Conservation (phyloP, 2,329 filamentous ascomycete genomes). For the Pseudonectria foliicola region DNA sequence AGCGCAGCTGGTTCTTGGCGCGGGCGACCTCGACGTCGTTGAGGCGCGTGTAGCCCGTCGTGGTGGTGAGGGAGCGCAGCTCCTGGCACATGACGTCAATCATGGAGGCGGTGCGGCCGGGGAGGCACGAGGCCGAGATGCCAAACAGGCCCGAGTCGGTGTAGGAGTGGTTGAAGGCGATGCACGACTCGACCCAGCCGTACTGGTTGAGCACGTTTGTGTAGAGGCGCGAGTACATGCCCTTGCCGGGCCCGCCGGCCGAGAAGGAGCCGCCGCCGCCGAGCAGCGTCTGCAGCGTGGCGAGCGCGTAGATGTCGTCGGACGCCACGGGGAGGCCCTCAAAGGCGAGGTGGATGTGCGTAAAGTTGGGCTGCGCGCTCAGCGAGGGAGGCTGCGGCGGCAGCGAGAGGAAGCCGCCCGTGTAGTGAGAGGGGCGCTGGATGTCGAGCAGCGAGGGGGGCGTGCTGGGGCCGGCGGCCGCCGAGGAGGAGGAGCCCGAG, state of each 20-base stretch:
- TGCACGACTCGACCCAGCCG: slow-evolving; percentile 92
- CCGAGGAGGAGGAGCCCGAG: slow-evolving; percentile 54
- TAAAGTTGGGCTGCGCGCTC: slow-evolving; percentile 64
- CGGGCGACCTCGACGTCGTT: slow-evolving; percentile 73
- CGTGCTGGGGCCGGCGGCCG: slow-evolving; percentile 48
- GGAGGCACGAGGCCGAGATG: slow-evolving; percentile 80
- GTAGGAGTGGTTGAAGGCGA: slow-evolving; percentile 97
- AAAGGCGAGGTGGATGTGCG: slow-evolving; percentile 92
- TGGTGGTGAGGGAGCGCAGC: slow-evolving; percentile 68
- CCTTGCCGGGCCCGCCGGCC: slow-evolving; percentile 92
- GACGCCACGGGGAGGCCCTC: slow-evolving; percentile 88
- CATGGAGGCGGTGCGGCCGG: slow-evolving; percentile 72
- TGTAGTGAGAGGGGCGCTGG: slow-evolving; percentile 68
- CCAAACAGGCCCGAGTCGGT: slow-evolving; percentile 93
- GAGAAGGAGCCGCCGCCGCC: slow-evolving; percentile 96
- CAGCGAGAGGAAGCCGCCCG: slow-evolving; percentile 84
- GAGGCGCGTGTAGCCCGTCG: slow-evolving; percentile 66
- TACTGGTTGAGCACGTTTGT: slow-evolving; percentile 97
- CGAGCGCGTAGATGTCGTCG: slow-evolving; percentile 91
- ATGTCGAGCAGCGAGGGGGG: slow-evolving; percentile 48
- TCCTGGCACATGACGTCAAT: slow-evolving; percentile 94
- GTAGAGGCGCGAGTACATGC: slow-evolving; percentile 97
- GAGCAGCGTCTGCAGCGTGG: slow-evolving; percentile 89
- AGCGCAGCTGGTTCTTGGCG: slow-evolving; percentile 94
- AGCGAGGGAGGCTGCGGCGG: slow-evolving; percentile 75